phyloP scores from a whole-genome alignment of 2,329 filamentous ascomycete species.

The Leptosphaerulina australis region DNA sequence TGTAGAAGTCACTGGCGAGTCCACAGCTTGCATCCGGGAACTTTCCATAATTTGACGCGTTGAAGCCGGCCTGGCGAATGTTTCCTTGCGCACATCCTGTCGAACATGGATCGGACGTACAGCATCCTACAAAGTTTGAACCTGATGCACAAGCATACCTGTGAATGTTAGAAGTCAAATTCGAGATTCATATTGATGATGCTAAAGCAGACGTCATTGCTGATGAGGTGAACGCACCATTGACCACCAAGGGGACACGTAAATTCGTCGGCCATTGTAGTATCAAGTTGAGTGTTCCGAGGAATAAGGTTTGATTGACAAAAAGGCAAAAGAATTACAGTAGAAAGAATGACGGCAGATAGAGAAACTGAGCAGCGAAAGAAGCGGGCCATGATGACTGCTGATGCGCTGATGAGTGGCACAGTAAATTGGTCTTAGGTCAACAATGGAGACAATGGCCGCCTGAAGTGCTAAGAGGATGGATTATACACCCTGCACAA shows the following conservation, averaged over 20 bases:
- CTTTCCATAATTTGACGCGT: constrained; percentile 36
- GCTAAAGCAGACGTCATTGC: background rate
- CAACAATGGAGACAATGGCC: constrained; percentile 7
- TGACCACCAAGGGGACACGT: constrained; percentile 31
- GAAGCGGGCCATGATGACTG: constrained; percentile 16
- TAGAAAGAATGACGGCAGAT: constrained; percentile 10
- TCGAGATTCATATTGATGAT: background rate
- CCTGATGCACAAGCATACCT: constrained; percentile 34
- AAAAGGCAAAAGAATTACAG: constrained; percentile 9
- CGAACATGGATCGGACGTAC: constrained; percentile 46
- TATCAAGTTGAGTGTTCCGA: constrained; percentile 17
- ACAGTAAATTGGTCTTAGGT: constrained; percentile 11
- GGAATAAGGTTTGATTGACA: constrained; percentile 6
- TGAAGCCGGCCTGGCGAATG: constrained; percentile 44
- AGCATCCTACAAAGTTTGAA: constrained; percentile 52
- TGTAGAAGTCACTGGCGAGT: constrained; percentile 42
- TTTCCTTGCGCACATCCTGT: constrained; percentile 46
- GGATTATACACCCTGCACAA: constrained; percentile 13
- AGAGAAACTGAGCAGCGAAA: constrained; percentile 11
- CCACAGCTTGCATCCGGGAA: constrained; percentile 45
- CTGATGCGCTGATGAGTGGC: constrained; percentile 14
- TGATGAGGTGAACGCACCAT: constrained; percentile 23
- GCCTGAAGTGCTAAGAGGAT: constrained; percentile 2
- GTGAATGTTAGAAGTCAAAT: constrained; percentile 12
- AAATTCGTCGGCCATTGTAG: constrained; percentile 20